A percentile compares a stretch with the other conserved stretches of the same genome.
Evolutionary conservation across 805 yeast genomes (phyloP).

Genomic region (Lipomyces yamadae): DNA sequence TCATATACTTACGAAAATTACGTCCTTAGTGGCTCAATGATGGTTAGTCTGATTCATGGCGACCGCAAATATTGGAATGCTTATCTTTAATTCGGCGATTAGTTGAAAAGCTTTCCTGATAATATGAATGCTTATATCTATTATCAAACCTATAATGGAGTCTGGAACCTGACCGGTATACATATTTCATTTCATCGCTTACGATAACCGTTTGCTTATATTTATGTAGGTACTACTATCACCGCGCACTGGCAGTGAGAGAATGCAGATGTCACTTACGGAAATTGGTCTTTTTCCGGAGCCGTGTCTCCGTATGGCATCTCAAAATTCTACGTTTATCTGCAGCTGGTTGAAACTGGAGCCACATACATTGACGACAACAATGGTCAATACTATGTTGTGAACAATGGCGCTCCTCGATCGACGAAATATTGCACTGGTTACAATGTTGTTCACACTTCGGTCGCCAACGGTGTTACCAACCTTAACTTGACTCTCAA

Average conservation of each 20-base stretch:
- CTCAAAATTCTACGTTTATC: conserved; percentile 3
- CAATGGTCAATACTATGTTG: not conserved
- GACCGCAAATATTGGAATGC: not conserved
- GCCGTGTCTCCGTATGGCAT: not conserved
- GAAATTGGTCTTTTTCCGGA: not conserved
- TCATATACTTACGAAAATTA: not conserved
- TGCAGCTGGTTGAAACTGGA: not conserved
- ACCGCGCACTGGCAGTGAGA: conserved; percentile 2
- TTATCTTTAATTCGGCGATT: not conserved
- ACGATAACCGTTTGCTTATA: not conserved
- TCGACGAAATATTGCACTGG: conserved; percentile 4
- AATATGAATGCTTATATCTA: conserved; percentile 3
- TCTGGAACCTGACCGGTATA: conserved; percentile 4
- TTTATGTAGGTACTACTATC: not conserved
- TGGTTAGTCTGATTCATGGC: not conserved
- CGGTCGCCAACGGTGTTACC: not conserved
- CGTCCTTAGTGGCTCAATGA: conserved; percentile 1
- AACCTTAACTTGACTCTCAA: not conserved
- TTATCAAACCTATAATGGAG: not conserved
- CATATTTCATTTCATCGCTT: not conserved
- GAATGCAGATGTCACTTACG: conserved; percentile 5
- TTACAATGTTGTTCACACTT: conserved; percentile 3
- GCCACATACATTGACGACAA: not conserved
- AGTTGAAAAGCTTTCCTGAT: not conserved
- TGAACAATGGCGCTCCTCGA: conserved; percentile 3